Evolutionary conservation across 257 asterid species (phyloP).

Genomic region (Scutellaria minor): DNA sequence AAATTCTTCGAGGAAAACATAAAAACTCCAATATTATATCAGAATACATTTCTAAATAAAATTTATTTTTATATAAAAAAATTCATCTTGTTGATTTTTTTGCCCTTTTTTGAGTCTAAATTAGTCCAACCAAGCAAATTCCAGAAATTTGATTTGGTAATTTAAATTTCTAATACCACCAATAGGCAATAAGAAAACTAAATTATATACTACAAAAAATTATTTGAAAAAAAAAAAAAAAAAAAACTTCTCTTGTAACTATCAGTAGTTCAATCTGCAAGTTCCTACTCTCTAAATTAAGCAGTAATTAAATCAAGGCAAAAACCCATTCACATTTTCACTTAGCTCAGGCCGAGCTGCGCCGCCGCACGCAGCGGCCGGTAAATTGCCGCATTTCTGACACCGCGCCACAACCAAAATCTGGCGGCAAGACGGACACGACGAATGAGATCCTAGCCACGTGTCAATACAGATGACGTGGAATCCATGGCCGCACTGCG

Average conservation of each 20-base stretch:
- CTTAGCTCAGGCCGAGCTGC: conserved; percentile 40
- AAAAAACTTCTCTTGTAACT: conserved; percentile 14
- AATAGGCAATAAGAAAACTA: too few relatives aligned
- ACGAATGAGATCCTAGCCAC: conserved; percentile 64
- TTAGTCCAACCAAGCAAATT: background rate
- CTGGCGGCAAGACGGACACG: conserved; percentile 65
- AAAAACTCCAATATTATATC: too few relatives aligned
- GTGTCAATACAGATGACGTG: conserved; percentile 62
- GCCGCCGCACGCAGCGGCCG: conserved; percentile 34
- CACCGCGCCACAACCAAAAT: conserved; percentile 57
- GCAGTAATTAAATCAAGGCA: conserved; percentile 38
- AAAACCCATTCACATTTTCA: conserved; percentile 42
- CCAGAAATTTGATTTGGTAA: conserved; percentile 17
- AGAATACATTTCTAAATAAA: background rate
- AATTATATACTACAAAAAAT: background rate
- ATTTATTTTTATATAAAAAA: too few relatives aligned
- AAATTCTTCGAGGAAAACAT: too few relatives aligned
- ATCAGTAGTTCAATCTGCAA: conserved; percentile 12
- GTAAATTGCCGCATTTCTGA: conserved; percentile 52
- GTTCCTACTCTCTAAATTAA: conserved; percentile 25
- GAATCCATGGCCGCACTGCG: conserved; percentile 62
- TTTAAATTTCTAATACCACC: background rate
- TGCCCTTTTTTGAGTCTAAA: background rate
- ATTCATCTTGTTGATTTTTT: background rate
- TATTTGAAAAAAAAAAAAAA: background rate